Conservation (phyloP, 108 stramenopile genomes). For the Conticribra guillardii region DNA sequence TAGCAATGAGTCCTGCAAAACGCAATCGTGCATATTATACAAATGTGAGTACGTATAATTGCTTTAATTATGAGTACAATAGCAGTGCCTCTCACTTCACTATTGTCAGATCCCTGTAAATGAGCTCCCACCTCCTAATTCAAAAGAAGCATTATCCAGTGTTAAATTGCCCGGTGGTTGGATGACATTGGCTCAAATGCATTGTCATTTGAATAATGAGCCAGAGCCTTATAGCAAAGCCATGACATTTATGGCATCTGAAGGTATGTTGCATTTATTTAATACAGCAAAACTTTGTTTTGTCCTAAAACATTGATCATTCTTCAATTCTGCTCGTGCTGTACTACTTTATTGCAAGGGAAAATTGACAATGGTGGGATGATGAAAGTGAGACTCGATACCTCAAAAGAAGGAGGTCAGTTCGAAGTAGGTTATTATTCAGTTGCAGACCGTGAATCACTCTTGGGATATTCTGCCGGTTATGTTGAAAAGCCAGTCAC, state of each 20-base stretch:
- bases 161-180: constrained; percentile 1
- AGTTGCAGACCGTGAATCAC: constrained; percentile 6
- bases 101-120: neutral
- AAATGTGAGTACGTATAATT: constrained; percentile 2
- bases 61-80: neutral
- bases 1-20: constrained; percentile 2
- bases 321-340: neutral
- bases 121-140: constrained; percentile 1
- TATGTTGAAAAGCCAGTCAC: constrained; percentile 8
- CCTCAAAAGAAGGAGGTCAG: no score
- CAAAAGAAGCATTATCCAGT: neutral
- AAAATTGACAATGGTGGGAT: neutral
- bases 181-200: constrained; percentile 3
- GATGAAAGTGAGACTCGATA: constrained; percentile 1
- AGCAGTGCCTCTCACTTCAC: neutral
- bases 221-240: constrained; percentile 5
- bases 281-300: neutral
- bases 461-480: constrained; percentile 4
- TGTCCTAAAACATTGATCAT: no score
- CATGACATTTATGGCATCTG: constrained; percentile 9
- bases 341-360: neutral
- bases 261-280: constrained; percentile 1
- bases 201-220: neutral
- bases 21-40: constrained; percentile 1
- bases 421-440: neutral